These are phyloP conservation scores for Lactarius sanguifluus DNA, from an alignment of 768 basidiomycete genomes.

Conservation along the genomic window DNA sequence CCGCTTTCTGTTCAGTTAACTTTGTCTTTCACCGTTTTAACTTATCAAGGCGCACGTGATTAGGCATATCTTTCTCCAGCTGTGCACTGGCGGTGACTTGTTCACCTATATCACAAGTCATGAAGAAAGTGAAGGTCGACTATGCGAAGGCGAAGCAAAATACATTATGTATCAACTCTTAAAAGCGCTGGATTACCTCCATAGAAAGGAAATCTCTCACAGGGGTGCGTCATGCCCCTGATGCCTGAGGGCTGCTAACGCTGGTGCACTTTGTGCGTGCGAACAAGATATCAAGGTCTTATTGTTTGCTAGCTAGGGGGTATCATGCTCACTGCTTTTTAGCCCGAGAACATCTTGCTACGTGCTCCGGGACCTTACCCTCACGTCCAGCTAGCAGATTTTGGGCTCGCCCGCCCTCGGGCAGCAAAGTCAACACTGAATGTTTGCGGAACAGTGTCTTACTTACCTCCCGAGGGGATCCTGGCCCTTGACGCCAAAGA, in stretches of 20 bases:
- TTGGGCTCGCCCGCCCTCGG: conserved; percentile 77
- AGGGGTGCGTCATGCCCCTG: conserved; percentile 51
- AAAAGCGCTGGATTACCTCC: conserved; percentile 68
- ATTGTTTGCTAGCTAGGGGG: not conserved
- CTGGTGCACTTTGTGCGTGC: not conserved
- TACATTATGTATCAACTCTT: conserved; percentile 81
- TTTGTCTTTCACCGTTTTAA: not conserved
- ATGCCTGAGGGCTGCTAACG: conserved; percentile 3
- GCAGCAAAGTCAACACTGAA: conserved; percentile 82
- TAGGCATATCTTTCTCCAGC: conserved; percentile 81
- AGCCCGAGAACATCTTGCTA: conserved; percentile 84
- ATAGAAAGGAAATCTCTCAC: conserved; percentile 72
- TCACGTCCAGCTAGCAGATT: conserved; percentile 82
- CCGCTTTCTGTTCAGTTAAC: conserved; percentile 52
- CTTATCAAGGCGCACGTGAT: not conserved
- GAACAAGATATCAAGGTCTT: conserved; percentile 61
- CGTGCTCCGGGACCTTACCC: conserved; percentile 81
- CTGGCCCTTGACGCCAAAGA: conserved; percentile 74
- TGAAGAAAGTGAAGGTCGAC: conserved; percentile 46
- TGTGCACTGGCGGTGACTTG: conserved; percentile 85
- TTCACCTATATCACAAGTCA: conserved; percentile 78
- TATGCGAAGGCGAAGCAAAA: conserved; percentile 80
- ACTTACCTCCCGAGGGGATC: conserved; percentile 83
- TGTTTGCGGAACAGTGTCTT: conserved; percentile 85
- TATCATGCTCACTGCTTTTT: conserved; percentile 30